Evolutionary conservation across 306 rosid species (phyloP).

Genomic region (Prunus kanzakura): DNA sequence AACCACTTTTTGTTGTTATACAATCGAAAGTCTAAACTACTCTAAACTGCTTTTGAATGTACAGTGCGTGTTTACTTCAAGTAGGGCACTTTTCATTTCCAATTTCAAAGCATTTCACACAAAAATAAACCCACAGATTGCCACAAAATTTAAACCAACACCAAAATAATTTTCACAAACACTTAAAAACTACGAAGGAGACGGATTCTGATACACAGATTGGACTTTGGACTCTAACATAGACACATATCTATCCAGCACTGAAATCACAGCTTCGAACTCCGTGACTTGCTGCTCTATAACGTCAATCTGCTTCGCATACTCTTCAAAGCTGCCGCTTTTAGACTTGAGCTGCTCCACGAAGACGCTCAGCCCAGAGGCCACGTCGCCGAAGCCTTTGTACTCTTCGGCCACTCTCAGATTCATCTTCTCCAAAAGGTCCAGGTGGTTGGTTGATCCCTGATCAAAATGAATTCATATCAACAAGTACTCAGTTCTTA

Average conservation of each 20-base stretch:
- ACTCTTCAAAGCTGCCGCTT: slow-evolving; percentile 67
- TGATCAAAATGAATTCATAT: slow-evolving; percentile 10
- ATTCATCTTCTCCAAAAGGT: slow-evolving; percentile 89
- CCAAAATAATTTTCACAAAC: neutral
- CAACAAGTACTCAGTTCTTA: neutral
- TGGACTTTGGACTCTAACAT: slow-evolving; percentile 67
- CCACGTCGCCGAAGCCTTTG: slow-evolving; percentile 74
- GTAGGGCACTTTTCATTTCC: neutral
- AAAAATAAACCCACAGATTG: neutral
- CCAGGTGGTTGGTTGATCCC: slow-evolving; percentile 81
- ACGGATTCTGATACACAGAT: slow-evolving; percentile 36
- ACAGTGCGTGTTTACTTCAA: too few relatives aligned
- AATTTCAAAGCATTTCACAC: neutral
- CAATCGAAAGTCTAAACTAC: too few relatives aligned
- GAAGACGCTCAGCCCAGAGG: slow-evolving; percentile 81
- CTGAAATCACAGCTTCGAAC: slow-evolving; percentile 75
- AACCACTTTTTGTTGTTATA: too few relatives aligned
- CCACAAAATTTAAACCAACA: neutral
- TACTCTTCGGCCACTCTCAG: slow-evolving; percentile 74
- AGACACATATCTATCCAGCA: slow-evolving; percentile 72
- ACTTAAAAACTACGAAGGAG: slow-evolving; percentile 23
- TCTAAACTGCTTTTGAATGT: too few relatives aligned
- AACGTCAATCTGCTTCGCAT: slow-evolving; percentile 64
- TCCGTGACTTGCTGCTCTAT: slow-evolving; percentile 84
- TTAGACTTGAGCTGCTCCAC: slow-evolving; percentile 84